A percentile compares a stretch with the other conserved stretches of the same genome.
Evolutionary conservation across 208 protist genomes (phyloP).

Genomic region (Angomonas desouzai): DNA sequence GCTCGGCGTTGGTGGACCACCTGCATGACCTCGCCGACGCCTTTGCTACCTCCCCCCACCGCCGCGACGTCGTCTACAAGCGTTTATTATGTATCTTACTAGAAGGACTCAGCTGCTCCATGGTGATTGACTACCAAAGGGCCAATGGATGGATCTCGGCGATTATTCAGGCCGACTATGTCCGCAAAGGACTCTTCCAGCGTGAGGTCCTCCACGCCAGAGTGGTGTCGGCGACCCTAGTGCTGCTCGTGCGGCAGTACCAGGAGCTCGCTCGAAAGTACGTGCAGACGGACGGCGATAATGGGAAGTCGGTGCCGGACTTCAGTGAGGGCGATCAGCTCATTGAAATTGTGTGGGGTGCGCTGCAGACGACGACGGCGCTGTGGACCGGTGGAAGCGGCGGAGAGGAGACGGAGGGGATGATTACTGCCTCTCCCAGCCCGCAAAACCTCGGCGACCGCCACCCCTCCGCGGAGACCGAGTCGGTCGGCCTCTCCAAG

Average conservation of each 20-base stretch:
- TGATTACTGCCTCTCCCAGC: not conserved
- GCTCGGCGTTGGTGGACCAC: slow-evolving; percentile 45
- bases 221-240: slow-evolving; percentile 63
- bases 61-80: slow-evolving; percentile 63
- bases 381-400: slow-evolving; percentile 14
- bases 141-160: slow-evolving; percentile 72
- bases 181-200: slow-evolving; percentile 72
- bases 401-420: not conserved
- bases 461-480: slow-evolving; percentile 4
- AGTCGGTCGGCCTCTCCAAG: not conserved
- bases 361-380: slow-evolving; percentile 41
- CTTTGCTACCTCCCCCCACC: slow-evolving; percentile 50
- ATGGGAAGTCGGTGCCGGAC: slow-evolving; percentile 32
- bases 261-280: slow-evolving; percentile 53
- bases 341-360: slow-evolving; percentile 64
- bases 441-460: too few species aligned
- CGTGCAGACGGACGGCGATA: slow-evolving; percentile 2
- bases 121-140: slow-evolving; percentile 51
- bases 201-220: slow-evolving; percentile 68
- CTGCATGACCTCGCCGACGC: slow-evolving; percentile 71
- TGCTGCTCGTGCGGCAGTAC: slow-evolving; percentile 69
- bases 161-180: slow-evolving; percentile 72
- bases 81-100: slow-evolving; percentile 62
- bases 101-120: slow-evolving; percentile 69
- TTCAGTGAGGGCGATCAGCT: slow-evolving; percentile 63